Conservation (phyloP, 2,329 filamentous ascomycete species). For the Microcyclosporella mali region DNA sequence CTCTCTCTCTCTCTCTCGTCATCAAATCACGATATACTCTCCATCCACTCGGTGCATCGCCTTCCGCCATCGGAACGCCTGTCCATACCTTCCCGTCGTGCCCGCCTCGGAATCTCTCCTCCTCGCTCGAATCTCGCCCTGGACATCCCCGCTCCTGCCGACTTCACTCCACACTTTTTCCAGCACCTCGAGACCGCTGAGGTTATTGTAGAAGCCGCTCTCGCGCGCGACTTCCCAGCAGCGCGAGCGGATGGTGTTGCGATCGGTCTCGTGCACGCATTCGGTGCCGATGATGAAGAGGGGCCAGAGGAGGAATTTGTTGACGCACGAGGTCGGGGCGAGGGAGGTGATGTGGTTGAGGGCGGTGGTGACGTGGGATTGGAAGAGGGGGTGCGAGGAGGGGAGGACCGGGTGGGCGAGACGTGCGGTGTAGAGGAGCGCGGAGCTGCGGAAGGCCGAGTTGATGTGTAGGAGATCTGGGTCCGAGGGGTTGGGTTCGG, state of each 20-base stretch:
- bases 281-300: slow-evolving; percentile 86
- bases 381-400: slow-evolving; percentile 69
- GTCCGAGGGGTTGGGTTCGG: slow-evolving; percentile 48
- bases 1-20: no score
- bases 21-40: slow-evolving; percentile 48
- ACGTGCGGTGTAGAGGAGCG: slow-evolving; percentile 82
- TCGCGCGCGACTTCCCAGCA: slow-evolving; percentile 82
- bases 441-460: slow-evolving; percentile 83
- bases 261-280: slow-evolving; percentile 74
- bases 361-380: slow-evolving; percentile 73
- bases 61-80: slow-evolving; percentile 45
- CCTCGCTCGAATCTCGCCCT: slow-evolving; percentile 24
- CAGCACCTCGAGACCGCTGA: slow-evolving; percentile 75
- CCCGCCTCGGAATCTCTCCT: slow-evolving; percentile 23
- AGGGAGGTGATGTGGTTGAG: slow-evolving; percentile 78
- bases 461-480: slow-evolving; percentile 74
- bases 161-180: slow-evolving; percentile 68
- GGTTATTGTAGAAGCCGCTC: slow-evolving; percentile 89
- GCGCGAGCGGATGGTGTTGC: slow-evolving; percentile 69
- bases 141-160: slow-evolving; percentile 21
- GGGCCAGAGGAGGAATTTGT: slow-evolving; percentile 91
- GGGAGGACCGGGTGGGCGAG: slow-evolving; percentile 70
- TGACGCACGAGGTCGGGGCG: slow-evolving; percentile 62
- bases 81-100: slow-evolving; percentile 27
- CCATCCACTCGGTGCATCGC: slow-evolving; percentile 47